These are phyloP conservation scores for Tuber indicum DNA, from an alignment of 495 filamentous ascomycete species.

Conservation along the genomic window DNA sequence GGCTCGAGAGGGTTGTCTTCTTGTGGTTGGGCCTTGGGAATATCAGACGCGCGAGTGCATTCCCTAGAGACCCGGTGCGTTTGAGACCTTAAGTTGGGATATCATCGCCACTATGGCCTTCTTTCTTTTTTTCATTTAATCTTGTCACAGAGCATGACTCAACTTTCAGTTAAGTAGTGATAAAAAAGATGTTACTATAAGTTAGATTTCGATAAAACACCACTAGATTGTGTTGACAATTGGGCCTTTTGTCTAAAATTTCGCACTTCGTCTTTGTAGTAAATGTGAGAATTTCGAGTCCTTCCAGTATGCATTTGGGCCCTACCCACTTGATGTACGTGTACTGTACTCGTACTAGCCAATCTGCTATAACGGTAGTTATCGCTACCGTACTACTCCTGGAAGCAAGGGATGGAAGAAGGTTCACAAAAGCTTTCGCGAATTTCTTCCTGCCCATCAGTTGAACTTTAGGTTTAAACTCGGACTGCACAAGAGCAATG, in stretches of 20 bases:
- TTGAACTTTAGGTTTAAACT: too few species aligned
- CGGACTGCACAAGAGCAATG: too few species aligned
- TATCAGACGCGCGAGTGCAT: constrained; percentile 78
- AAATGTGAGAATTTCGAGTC: background rate
- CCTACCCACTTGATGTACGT: too few species aligned
- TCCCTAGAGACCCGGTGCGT: constrained; percentile 75
- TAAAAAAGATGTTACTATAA: background rate
- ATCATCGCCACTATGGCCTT: background rate
- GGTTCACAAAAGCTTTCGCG: too few species aligned
- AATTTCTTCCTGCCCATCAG: too few species aligned
- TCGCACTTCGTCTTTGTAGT: background rate
- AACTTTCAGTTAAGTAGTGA: background rate
- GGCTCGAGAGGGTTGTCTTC: constrained; percentile 80
- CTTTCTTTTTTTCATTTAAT: background rate
- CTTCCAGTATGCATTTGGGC: too few species aligned
- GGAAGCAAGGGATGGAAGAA: too few species aligned
- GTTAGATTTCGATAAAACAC: background rate
- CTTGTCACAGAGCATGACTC: background rate
- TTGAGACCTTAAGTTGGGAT: constrained; percentile 35
- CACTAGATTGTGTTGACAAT: background rate
- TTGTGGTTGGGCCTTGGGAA: constrained; percentile 77
- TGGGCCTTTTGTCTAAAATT: background rate
- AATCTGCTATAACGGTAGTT: too few species aligned
- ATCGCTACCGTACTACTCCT: too few species aligned
- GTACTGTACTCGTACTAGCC: too few species aligned